Evolutionary conservation across 2,329 filamentous ascomycete species (phyloP).

Genomic region (Westerdykella sp.): DNA sequence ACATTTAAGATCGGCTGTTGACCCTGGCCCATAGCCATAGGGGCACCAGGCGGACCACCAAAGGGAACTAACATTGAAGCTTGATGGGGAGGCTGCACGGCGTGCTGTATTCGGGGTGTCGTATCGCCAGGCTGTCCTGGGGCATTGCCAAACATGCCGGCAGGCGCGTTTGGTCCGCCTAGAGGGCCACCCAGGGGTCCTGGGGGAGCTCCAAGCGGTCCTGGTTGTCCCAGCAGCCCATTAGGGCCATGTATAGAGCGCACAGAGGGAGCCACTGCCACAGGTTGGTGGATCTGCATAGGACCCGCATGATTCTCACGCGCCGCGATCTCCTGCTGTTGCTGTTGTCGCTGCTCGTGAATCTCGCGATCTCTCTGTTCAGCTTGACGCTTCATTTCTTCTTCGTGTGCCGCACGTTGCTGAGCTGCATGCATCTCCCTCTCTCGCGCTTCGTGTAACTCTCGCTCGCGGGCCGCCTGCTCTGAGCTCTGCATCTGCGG

Average conservation of each 20-base stretch:
- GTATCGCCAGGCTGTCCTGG: slow-evolving; percentile 58
- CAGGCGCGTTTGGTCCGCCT: slow-evolving; percentile 54
- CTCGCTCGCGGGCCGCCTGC: slow-evolving; percentile 41
- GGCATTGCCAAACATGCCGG: slow-evolving; percentile 64
- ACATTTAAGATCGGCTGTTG: slow-evolving; percentile 79
- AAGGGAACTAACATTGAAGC: slow-evolving; percentile 49
- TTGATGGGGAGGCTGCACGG: slow-evolving; percentile 48
- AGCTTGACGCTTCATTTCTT: slow-evolving; percentile 41
- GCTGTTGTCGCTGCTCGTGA: slow-evolving; percentile 60
- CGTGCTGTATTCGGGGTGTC: slow-evolving; percentile 57
- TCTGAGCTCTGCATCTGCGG: slow-evolving; percentile 34
- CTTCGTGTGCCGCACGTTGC: slow-evolving; percentile 45
- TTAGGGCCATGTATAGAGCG: slow-evolving; percentile 85
- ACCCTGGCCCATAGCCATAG: slow-evolving; percentile 62
- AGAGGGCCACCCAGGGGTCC: slow-evolving; percentile 45
- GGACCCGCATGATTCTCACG: slow-evolving; percentile 85
- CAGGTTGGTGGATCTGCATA: slow-evolving; percentile 88
- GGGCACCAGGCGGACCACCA: slow-evolving; percentile 39
- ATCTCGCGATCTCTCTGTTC: slow-evolving; percentile 53
- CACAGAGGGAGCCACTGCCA: slow-evolving; percentile 67
- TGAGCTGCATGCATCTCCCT: slow-evolving; percentile 44
- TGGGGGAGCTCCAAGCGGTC: slow-evolving; percentile 44
- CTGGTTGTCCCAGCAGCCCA: slow-evolving; percentile 63
- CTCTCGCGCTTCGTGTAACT: slow-evolving; percentile 40
- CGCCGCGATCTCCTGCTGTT: slow-evolving; percentile 61